Percentiles rank a stretch among this genome's conserved stretches.
phyloP scores from a whole-genome alignment of 2,329 filamentous ascomycete genomes.

The Onygenales sp. region DNA sequence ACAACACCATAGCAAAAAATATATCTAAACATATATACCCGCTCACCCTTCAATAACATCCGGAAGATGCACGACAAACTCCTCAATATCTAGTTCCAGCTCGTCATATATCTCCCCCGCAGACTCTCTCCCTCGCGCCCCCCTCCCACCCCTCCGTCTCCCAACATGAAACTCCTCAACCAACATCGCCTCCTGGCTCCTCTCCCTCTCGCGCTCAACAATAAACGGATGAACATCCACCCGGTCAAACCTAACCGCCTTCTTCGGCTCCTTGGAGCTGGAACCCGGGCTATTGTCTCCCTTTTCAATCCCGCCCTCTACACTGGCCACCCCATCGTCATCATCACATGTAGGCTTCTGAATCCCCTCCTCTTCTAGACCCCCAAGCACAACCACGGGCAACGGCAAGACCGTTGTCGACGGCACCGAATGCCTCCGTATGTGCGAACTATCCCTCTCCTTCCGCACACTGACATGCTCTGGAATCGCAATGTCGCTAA shows the following conservation, averaged over 20 bases:
- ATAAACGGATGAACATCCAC: constrained; percentile 4
- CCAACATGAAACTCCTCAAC: background rate
- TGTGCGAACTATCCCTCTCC: background rate
- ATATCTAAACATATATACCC: no score
- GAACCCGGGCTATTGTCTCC: background rate
- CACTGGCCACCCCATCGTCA: background rate
- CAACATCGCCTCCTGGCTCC: no score
- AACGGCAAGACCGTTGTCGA: no score
- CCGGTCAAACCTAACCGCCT: constrained; percentile 3
- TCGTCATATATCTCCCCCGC: constrained; percentile 31
- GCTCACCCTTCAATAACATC: constrained; percentile 1
- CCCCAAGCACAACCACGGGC: background rate
- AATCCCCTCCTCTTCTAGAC: no score
- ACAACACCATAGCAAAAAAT: background rate
- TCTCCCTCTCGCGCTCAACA: background rate
- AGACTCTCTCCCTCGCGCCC: background rate
- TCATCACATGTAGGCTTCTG: background rate
- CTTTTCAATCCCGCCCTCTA: no score
- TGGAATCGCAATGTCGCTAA: background rate
- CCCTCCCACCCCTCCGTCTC: background rate
- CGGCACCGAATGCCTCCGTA: background rate
- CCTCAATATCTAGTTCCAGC: constrained; percentile 23
- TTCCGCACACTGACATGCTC: background rate
- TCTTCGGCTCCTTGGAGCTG: background rate
- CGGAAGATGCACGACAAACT: constrained; percentile 1